These are phyloP conservation scores for Coemansia sp. DNA, from an alignment of 192 early-diverging fungal species.

Conservation along the genomic window DNA sequence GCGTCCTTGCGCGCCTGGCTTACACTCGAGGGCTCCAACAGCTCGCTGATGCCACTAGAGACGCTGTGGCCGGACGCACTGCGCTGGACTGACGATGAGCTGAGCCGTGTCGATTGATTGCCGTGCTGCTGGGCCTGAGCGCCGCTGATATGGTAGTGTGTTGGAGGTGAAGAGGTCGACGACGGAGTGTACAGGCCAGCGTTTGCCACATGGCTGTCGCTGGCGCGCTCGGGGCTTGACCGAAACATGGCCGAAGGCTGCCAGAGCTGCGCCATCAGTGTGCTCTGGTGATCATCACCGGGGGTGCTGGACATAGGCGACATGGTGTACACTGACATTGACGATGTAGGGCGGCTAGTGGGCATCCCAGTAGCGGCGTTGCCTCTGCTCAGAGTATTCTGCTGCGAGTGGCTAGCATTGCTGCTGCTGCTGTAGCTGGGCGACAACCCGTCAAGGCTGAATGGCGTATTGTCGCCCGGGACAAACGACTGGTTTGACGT, in stretches of 20 bases:
- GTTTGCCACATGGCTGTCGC: conserved; percentile 5
- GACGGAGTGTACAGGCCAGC: conserved; percentile 34
- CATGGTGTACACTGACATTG: conserved; percentile 49
- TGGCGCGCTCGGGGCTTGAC: conserved; percentile 38
- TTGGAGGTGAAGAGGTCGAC: conserved; percentile 43
- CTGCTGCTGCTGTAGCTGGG: conserved; percentile 7
- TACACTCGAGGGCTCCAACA: conserved; percentile 48
- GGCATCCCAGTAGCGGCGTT: conserved; percentile 2
- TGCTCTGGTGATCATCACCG: conserved; percentile 27
- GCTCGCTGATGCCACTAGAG: conserved; percentile 51
- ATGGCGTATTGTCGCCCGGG: conserved; percentile 2
- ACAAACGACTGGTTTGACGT: conserved; percentile 27
- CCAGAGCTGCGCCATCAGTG: conserved; percentile 22
- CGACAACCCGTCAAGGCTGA: conserved; percentile 2
- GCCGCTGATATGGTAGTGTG: conserved; percentile 18
- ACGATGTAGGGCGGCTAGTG: conserved; percentile 37
- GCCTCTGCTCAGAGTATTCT: conserved; percentile 10
- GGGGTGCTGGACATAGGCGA: conserved; percentile 46
- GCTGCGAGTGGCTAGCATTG: conserved; percentile 10
- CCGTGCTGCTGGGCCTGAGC: conserved; percentile 4
- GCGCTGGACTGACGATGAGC: conserved; percentile 43
- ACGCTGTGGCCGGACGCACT: conserved; percentile 48
- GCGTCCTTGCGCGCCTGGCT: conserved; percentile 50
- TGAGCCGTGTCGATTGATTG: conserved; percentile 38
- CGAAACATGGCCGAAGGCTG: conserved; percentile 18